A percentile compares a stretch with the other conserved stretches of the same genome.
These are phyloP conservation scores for Chrysopogon serrulatus DNA, from an alignment of 176 grass and related monocot species.

Conservation along the genomic window DNA sequence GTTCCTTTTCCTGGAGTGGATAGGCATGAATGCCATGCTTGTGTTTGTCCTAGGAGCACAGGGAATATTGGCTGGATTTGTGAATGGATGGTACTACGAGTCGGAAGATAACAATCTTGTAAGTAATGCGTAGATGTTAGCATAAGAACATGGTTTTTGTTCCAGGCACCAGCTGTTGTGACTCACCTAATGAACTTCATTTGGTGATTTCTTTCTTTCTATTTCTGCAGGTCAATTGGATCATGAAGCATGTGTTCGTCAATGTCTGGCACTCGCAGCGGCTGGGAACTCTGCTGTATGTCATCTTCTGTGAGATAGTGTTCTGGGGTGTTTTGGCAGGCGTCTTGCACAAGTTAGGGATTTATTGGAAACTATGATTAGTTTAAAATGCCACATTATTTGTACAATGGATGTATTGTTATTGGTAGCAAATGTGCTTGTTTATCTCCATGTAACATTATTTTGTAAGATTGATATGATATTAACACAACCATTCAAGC, in stretches of 20 bases:
- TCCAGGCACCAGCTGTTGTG: neutral
- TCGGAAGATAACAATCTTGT: slow-evolving; percentile 46
- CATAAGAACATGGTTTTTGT: neutral
- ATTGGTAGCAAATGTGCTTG: neutral
- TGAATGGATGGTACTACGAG: slow-evolving; percentile 74
- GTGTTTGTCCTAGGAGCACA: slow-evolving; percentile 81
- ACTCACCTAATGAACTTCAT: neutral
- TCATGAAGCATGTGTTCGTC: slow-evolving; percentile 62
- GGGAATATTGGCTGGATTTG: slow-evolving; percentile 55
- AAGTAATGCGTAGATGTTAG: neutral
- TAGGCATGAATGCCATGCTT: slow-evolving; percentile 87
- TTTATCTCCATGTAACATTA: neutral
- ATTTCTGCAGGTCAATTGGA: slow-evolving; percentile 53
- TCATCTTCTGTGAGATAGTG: slow-evolving; percentile 71
- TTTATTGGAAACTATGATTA: slow-evolving; percentile 58
- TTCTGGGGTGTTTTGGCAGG: slow-evolving; percentile 60
- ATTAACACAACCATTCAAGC: neutral
- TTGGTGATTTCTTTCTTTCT: neutral
- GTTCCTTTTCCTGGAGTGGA: slow-evolving; percentile 73
- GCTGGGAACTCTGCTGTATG: slow-evolving; percentile 58
- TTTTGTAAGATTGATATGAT: neutral
- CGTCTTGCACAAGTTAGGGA: slow-evolving; percentile 52
- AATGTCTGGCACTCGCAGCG: slow-evolving; percentile 66
- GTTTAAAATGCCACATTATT: neutral
- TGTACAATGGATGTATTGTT: neutral